Evolutionary conservation across 2,329 filamentous ascomycete species (phyloP), one percentile per base, ranked within the genome.

Genomic region (Cordyceps cateniannulata): DNA sequence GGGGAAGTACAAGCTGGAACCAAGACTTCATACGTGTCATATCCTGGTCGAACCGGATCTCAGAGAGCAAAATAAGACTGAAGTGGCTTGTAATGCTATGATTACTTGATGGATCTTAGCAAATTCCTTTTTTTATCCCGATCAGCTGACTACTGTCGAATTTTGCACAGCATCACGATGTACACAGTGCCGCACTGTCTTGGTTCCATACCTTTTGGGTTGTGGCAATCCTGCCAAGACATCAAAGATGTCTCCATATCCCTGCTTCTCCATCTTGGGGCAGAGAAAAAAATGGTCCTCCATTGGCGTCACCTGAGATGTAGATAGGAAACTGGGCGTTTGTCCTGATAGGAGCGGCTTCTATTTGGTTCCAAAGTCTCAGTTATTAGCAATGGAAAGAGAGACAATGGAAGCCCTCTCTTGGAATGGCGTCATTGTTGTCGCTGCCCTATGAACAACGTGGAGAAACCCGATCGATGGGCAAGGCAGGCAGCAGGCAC

Each of bases 131-230:
- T n/a, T n/a, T n/a, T n/a, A n/a, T n/a, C n/a, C n/a, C n/a, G n/a
- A n/a, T n/a, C n/a, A n/a, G n/a, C n/a, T n/a, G 16, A 38, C 16
- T 16, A 16, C 40, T n/a, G 40, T 35, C 14, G 40, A 14, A 42
- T n/a, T 42, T 5, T 20, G 12, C 22, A 45, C 44, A 24, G 3
- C 32, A 22, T 42, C 10, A 14, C 32, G 2, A 44, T 32, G 18
- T n/a, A 32, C 56, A 51, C 56, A 53, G 57, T 59, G 57, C 49
- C 49, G 53, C 47, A 52, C 27, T 7, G 38, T 27, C 49, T 59
- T 27, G 48, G 25, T 47, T n/a, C 6, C 22, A 52, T 27, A 27
- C 40, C 20, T 45, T 59, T 47, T 40, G 48, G 56, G 10, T 14
- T 35, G n/a, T n/a, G n/a, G 56, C 47, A 22, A 51, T 32, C 35